Evolutionary conservation across 1,139 yeast genomes (phyloP).

Genomic region (Saccharomyces uvarum): DNA sequence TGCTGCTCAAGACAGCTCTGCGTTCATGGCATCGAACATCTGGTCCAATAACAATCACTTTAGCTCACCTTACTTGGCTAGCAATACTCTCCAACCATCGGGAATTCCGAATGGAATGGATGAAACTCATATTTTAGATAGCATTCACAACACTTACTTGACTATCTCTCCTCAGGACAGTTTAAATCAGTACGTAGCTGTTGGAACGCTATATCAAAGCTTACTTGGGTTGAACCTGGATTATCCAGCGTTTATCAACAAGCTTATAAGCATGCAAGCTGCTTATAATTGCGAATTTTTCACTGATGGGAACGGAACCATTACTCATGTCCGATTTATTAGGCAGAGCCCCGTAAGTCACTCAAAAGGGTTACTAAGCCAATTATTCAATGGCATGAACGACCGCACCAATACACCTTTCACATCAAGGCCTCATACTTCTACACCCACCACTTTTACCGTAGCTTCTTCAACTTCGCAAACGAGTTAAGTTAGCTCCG

Average conservation of each 20-base stretch:
- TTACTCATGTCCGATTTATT: slow-evolving; percentile 23
- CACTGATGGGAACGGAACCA: slow-evolving; percentile 17
- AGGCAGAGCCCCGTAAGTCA: slow-evolving; percentile 1
- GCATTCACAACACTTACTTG: background rate
- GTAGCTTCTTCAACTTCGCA: background rate
- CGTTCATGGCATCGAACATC: background rate
- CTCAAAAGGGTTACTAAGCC: background rate
- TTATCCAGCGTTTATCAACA: slow-evolving; percentile 18
- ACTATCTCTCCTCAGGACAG: background rate
- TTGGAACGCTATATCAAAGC: slow-evolving; percentile 20
- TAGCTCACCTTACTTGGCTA: background rate
- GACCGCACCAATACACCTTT: background rate
- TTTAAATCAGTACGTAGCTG: slow-evolving; percentile 16
- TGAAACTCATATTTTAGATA: background rate
- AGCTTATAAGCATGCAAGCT: slow-evolving; percentile 18
- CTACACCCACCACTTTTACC: background rate
- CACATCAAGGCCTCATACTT: background rate
- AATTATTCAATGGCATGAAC: background rate
- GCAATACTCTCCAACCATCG: background rate
- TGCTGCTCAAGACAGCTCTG: background rate
- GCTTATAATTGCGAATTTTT: slow-evolving; percentile 21
- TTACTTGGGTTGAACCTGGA: slow-evolving; percentile 14
- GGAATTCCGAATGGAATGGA: background rate
- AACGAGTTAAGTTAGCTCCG: background rate
- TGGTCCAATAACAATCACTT: slow-evolving; percentile 1